These are phyloP conservation scores for Penicillium freii DNA, from an alignment of 2,329 filamentous ascomycete species.

Conservation along the genomic window DNA sequence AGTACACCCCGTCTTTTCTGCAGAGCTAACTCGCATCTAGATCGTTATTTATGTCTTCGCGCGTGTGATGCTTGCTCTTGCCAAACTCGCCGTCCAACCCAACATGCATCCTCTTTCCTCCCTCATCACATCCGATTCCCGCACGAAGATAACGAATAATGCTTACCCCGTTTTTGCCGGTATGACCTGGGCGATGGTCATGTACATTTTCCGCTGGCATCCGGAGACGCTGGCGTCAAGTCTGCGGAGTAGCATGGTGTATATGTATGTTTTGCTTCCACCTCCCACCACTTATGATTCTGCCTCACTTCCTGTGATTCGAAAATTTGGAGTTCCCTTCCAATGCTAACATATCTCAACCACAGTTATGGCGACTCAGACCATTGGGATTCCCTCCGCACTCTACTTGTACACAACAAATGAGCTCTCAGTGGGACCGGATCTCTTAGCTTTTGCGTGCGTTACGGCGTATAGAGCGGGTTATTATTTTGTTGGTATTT, in stretches of 20 bases:
- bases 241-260: slow-evolving; percentile 91
- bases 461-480: slow-evolving; percentile 23
- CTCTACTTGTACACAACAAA: slow-evolving; percentile 81
- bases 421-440: slow-evolving; percentile 28
- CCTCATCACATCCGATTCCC: slow-evolving; percentile 46
- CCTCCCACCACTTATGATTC: background rate
- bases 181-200: slow-evolving; percentile 86
- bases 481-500: slow-evolving; percentile 1
- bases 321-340: background rate
- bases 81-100: slow-evolving; percentile 74
- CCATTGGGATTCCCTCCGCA: slow-evolving; percentile 82
- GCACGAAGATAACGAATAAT: slow-evolving; percentile 59
- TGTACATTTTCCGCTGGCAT: slow-evolving; percentile 92
- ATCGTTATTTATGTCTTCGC: slow-evolving; percentile 99
- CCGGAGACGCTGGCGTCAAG: slow-evolving; percentile 89
- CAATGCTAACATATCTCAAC: slow-evolving; percentile 9
- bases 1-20: background rate
- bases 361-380: slow-evolving; percentile 73
- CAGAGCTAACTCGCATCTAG: slow-evolving; percentile 44
- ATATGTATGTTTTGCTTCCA: slow-evolving; percentile 68
- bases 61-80: slow-evolving; percentile 78
- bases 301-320: background rate
- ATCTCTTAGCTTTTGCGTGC: slow-evolving; percentile 15
- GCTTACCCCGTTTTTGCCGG: slow-evolving; percentile 93
- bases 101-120: slow-evolving; percentile 43